These are phyloP conservation scores for Imleria badia DNA, from an alignment of 768 basidiomycete species.

Conservation along the genomic window DNA sequence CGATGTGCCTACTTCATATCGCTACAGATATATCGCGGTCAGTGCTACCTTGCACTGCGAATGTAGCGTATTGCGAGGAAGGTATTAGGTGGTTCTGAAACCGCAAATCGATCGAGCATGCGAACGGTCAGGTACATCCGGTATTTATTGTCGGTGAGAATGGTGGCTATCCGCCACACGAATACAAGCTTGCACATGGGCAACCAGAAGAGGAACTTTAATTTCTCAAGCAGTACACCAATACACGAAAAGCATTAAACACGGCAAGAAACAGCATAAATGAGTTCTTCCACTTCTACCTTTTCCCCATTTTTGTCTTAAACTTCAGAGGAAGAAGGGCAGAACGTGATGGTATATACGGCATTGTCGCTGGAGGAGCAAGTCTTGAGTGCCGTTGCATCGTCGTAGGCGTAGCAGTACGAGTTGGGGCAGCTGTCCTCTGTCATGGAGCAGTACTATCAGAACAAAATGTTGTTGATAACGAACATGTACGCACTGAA, in stretches of 20 bases:
- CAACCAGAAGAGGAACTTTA: background rate
- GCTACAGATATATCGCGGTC: background rate
- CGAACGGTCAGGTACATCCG: background rate
- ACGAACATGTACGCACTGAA: constrained; percentile 38
- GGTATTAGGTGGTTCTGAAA: too few relatives aligned
- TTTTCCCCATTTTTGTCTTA: background rate
- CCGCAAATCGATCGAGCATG: background rate
- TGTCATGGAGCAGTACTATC: constrained; percentile 15
- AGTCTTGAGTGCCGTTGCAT: constrained; percentile 47
- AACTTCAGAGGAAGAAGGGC: constrained; percentile 30
- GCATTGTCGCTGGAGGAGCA: constrained; percentile 37
- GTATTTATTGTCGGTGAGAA: background rate
- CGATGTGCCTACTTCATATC: too few relatives aligned
- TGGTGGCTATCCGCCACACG: background rate
- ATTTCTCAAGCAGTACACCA: background rate
- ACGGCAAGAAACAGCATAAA: background rate
- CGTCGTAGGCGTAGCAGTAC: constrained; percentile 55
- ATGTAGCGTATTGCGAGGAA: background rate
- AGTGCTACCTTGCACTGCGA: background rate
- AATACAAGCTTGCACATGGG: background rate
- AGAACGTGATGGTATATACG: constrained; percentile 48
- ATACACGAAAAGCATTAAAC: background rate
- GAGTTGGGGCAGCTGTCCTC: constrained; percentile 44
- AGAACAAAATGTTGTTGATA: background rate
- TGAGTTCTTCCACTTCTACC: background rate